Conservation (phyloP, 306 rosid species). For the Ceratonia siliqua region DNA sequence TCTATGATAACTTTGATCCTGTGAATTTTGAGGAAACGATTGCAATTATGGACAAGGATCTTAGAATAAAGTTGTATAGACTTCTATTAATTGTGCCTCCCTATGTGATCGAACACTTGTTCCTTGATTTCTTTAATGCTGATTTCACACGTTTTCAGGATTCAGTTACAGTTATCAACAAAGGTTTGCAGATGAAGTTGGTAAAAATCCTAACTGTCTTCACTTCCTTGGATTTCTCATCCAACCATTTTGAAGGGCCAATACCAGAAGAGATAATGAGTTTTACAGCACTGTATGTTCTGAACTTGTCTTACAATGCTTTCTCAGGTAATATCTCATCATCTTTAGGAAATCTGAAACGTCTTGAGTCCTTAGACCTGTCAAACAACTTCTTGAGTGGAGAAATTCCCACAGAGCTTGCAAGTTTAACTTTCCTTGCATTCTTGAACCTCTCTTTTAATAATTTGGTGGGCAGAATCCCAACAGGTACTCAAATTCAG, state of each 20-base stretch:
- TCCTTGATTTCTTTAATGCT: not conserved
- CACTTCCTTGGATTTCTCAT: constrained; percentile 44
- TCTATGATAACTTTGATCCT: not conserved
- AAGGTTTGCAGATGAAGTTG: constrained; percentile 19
- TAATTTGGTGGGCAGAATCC: constrained; percentile 37
- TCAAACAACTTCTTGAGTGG: constrained; percentile 34
- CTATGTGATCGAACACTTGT: not conserved
- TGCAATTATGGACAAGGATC: not conserved
- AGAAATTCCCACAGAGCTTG: constrained; percentile 29
- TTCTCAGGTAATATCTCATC: constrained; percentile 36
- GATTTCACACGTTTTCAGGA: constrained; percentile 15
- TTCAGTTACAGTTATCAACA: constrained; percentile 11
- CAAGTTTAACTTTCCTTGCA: constrained; percentile 31
- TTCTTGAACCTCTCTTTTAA: constrained; percentile 39
- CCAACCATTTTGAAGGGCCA: constrained; percentile 35
- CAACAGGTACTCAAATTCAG: constrained; percentile 15
- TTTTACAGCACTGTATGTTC: not conserved
- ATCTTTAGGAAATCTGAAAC: constrained; percentile 7
- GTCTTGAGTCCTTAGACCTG: constrained; percentile 44
- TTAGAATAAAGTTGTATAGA: not conserved
- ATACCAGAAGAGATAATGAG: constrained; percentile 43
- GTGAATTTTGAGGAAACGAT: no score
- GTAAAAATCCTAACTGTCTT: constrained; percentile 16
- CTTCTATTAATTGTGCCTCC: not conserved
- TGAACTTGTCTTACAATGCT: constrained; percentile 46